These are phyloP conservation scores for Nitzschia putrida DNA, from an alignment of 108 stramenopile species.

Conservation along the genomic window DNA sequence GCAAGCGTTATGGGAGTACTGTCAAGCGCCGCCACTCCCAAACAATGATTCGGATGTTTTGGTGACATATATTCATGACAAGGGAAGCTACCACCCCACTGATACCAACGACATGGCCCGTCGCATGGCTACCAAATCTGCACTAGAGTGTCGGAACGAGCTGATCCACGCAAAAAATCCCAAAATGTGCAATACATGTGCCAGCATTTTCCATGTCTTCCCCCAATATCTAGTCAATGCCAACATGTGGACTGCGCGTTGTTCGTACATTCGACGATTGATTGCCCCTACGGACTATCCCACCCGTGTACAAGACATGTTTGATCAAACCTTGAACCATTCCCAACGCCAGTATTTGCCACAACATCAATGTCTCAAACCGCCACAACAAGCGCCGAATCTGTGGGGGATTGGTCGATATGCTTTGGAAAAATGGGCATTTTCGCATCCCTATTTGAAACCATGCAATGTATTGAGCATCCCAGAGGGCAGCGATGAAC, in stretches of 20 bases:
- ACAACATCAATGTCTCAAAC: slow-evolving; percentile 13
- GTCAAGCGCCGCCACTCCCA: neutral
- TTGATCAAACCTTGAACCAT: slow-evolving; percentile 25
- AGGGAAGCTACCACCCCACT: slow-evolving; percentile 26
- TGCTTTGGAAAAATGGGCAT: slow-evolving; percentile 27
- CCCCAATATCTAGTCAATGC: slow-evolving; percentile 25
- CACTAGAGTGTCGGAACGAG: slow-evolving; percentile 14
- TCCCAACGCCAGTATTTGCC: neutral
- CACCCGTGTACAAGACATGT: slow-evolving; percentile 23
- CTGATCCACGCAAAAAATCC: neutral
- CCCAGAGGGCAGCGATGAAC: neutral
- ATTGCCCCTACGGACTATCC: slow-evolving; percentile 13
- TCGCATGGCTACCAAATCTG: slow-evolving; percentile 20
- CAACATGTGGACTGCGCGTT: slow-evolving; percentile 32
- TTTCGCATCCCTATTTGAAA: slow-evolving; percentile 29
- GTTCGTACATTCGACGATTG: slow-evolving; percentile 28
- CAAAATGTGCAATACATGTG: slow-evolving; percentile 21
- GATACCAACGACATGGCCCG: slow-evolving; percentile 18
- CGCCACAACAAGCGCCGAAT: slow-evolving; percentile 6
- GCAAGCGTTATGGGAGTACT: slow-evolving; percentile 27
- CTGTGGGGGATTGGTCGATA: slow-evolving; percentile 24
- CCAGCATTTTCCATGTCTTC: slow-evolving; percentile 14
- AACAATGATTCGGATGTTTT: neutral
- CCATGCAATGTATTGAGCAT: slow-evolving; percentile 17
- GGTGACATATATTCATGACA: slow-evolving; percentile 38